Evolutionary conservation across 495 filamentous ascomycete species (phyloP).

Genomic region (Penicilliopsis zonata): DNA sequence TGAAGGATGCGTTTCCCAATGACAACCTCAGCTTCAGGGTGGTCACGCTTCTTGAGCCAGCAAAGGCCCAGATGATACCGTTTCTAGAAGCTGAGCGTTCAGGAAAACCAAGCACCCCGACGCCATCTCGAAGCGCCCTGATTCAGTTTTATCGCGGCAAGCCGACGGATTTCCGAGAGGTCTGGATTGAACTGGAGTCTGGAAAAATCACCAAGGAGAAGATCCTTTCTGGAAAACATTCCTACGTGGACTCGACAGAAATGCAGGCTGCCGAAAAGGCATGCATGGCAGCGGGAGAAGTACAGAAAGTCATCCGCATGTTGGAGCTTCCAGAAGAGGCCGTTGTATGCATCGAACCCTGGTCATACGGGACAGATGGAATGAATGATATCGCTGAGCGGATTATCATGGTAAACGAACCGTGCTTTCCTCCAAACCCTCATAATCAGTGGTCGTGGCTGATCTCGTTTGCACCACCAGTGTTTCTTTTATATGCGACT

Average conservation of each 20-base stretch:
- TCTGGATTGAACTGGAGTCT: slow-evolving; percentile 7
- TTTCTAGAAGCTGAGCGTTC: slow-evolving; percentile 13
- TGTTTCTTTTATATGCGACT: slow-evolving; percentile 21
- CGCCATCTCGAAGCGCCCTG: slow-evolving; percentile 9
- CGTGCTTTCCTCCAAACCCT: neutral
- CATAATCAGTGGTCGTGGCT: too few species aligned
- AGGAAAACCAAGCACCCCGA: slow-evolving; percentile 1
- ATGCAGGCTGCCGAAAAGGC: slow-evolving; percentile 20
- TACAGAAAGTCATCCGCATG: slow-evolving; percentile 11
- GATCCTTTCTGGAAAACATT: slow-evolving; percentile 13
- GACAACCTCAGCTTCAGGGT: neutral
- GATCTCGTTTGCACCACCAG: too few species aligned
- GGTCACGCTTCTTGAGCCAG: slow-evolving; percentile 13
- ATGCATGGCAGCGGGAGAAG: slow-evolving; percentile 9
- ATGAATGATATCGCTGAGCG: slow-evolving; percentile 24
- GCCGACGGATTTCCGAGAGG: slow-evolving; percentile 8
- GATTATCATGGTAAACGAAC: slow-evolving; percentile 13
- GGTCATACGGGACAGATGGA: slow-evolving; percentile 28
- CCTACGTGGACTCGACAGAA: slow-evolving; percentile 17
- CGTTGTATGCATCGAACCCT: slow-evolving; percentile 20
- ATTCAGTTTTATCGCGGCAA: slow-evolving; percentile 7
- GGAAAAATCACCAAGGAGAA: slow-evolving; percentile 4
- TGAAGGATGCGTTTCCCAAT: neutral
- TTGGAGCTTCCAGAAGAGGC: slow-evolving; percentile 18
- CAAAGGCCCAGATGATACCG: slow-evolving; percentile 13